Conservation (phyloP, 1,284 basidiomycete species). For the Apiotrichum gamsii region DNA sequence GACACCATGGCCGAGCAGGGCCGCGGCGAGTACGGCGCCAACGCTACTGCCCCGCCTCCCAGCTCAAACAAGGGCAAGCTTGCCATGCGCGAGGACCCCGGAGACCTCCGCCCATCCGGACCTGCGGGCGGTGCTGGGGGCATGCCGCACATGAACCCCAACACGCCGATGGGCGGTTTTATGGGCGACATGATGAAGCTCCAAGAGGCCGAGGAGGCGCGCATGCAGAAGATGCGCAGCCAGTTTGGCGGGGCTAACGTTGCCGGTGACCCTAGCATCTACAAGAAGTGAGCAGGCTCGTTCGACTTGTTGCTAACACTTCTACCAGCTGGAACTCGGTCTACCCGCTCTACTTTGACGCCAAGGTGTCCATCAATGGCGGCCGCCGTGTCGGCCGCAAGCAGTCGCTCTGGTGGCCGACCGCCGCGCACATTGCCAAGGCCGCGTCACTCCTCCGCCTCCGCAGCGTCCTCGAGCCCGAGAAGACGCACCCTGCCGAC, state of each 20-base stretch:
- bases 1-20: slow-evolving; percentile 48
- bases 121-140: not conserved
- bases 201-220: slow-evolving; percentile 44
- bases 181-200: slow-evolving; percentile 49
- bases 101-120: slow-evolving; percentile 22
- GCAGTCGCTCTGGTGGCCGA: slow-evolving; percentile 86
- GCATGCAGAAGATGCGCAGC: slow-evolving; percentile 39
- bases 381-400: slow-evolving; percentile 72
- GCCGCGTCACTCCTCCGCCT: slow-evolving; percentile 71
- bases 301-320: no score
- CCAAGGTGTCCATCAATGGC: slow-evolving; percentile 79
- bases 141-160: slow-evolving; percentile 30
- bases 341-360: slow-evolving; percentile 96
- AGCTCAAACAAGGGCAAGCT: slow-evolving; percentile 28
- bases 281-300: slow-evolving; percentile 39
- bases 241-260: slow-evolving; percentile 39
- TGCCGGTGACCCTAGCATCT: slow-evolving; percentile 37
- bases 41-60: slow-evolving; percentile 28
- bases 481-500: slow-evolving; percentile 84
- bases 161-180: slow-evolving; percentile 48
- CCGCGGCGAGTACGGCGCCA: slow-evolving; percentile 44
- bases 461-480: slow-evolving; percentile 70
- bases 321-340: slow-evolving; percentile 67
- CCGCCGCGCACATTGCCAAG: slow-evolving; percentile 83
- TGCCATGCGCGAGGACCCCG: slow-evolving; percentile 23